Evolutionary conservation across 306 rosid genomes (phyloP).

Genomic region (Corylus avellana): DNA sequence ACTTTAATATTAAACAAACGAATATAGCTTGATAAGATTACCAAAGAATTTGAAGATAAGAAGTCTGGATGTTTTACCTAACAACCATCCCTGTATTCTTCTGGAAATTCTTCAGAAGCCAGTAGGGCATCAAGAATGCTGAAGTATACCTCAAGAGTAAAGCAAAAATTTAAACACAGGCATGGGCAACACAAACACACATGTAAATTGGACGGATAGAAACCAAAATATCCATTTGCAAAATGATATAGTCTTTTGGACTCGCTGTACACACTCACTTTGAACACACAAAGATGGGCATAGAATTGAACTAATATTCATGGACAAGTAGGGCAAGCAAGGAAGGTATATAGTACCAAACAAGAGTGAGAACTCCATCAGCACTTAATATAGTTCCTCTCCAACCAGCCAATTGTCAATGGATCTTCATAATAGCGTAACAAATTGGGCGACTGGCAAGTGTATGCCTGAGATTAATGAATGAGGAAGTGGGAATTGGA

Average conservation of each 20-base stretch:
- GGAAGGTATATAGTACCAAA: too few relatives aligned
- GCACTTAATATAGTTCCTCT: background rate
- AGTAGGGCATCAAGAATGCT: conserved; percentile 55
- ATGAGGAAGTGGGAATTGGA: too few relatives aligned
- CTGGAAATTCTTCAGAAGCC: conserved; percentile 50
- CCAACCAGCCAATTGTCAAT: background rate
- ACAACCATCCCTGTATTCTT: conserved; percentile 15
- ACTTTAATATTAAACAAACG: background rate
- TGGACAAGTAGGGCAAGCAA: too few relatives aligned
- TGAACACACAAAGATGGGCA: too few relatives aligned
- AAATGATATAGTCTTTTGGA: background rate
- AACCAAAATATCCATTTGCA: background rate
- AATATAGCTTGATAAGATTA: background rate
- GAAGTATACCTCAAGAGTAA: conserved; percentile 38
- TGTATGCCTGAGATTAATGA: too few relatives aligned
- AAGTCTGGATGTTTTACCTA: conserved; percentile 23
- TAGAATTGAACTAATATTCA: too few relatives aligned
- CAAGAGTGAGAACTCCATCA: too few relatives aligned
- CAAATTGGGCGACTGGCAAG: too few relatives aligned
- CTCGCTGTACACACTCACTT: too few relatives aligned
- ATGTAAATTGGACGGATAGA: background rate
- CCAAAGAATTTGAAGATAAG: background rate
- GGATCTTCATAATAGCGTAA: too few relatives aligned
- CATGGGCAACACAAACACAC: background rate
- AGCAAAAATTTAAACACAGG: background rate